Percentiles rank a stretch among this genome's conserved stretches.
These are phyloP conservation scores for Colletotrichum sansevieriae DNA, from an alignment of 2,329 filamentous ascomycete genomes.

Conservation along the genomic window DNA sequence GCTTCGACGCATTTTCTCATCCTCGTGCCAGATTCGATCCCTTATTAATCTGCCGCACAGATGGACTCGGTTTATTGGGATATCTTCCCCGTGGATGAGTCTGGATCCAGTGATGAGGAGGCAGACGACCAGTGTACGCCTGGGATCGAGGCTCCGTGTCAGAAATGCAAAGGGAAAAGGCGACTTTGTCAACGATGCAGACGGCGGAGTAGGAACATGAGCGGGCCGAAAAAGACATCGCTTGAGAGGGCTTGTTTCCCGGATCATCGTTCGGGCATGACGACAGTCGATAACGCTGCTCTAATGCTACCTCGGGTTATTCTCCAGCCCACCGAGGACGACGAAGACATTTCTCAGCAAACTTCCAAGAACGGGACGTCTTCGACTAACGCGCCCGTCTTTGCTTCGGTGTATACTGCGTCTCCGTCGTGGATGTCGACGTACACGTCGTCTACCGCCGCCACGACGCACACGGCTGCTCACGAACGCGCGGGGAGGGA, in stretches of 20 bases:
- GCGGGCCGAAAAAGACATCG: neutral
- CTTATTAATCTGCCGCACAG: rapidly evolving
- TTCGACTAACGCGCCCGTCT: neutral
- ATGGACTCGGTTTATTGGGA: slow-evolving; percentile 29
- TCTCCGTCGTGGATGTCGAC: slow-evolving; percentile 38
- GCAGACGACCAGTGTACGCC: neutral
- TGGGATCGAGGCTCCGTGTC: neutral
- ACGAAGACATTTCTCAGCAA: neutral
- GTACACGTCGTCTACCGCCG: slow-evolving; percentile 27
- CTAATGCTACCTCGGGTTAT: slow-evolving; percentile 15
- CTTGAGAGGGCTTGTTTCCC: slow-evolving; percentile 4
- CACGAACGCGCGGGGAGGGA: slow-evolving; percentile 17
- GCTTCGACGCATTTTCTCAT: too few relatives aligned
- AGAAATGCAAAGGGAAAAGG: neutral
- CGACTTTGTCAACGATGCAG: slow-evolving; percentile 9
- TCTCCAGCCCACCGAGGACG: neutral
- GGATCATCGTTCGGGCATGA: neutral
- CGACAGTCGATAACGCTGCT: neutral
- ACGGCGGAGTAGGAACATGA: neutral
- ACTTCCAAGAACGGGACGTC: neutral
- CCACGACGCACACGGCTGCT: slow-evolving; percentile 23
- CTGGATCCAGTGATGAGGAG: neutral
- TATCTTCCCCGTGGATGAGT: slow-evolving; percentile 1
- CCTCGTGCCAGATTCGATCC: rapidly evolving
- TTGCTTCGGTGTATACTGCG: slow-evolving; percentile 20